These are phyloP conservation scores for Puccinia hordei DNA, from an alignment of 1,284 basidiomycete species.

Conservation along the genomic window DNA sequence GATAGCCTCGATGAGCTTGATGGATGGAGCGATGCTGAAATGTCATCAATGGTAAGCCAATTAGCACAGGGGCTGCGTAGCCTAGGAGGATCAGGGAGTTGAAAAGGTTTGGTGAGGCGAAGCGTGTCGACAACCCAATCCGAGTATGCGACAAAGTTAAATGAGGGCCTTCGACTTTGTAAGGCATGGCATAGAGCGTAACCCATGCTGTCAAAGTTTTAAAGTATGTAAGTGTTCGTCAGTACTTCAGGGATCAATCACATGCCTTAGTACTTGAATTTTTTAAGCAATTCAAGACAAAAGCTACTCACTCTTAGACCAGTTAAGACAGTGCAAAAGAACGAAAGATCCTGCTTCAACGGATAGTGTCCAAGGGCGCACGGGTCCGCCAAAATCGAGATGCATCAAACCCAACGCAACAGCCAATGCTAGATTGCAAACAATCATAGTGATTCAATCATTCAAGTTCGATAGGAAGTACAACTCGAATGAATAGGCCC, in stretches of 20 bases:
- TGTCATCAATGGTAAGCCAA: not conserved
- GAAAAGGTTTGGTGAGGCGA: constrained; percentile 14
- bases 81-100: not conserved
- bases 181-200: not conserved
- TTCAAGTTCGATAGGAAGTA: not conserved
- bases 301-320: constrained; percentile 17
- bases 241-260: not conserved
- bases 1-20: constrained; percentile 1
- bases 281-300: not conserved
- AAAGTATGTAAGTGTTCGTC: not conserved
- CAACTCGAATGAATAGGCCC: not conserved
- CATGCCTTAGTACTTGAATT: no score
- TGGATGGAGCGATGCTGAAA: not conserved
- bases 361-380: not conserved
- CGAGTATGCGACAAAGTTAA: not conserved
- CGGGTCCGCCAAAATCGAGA: not conserved
- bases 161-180: not conserved
- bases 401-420: not conserved
- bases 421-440: not conserved
- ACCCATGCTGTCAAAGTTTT: constrained; percentile 7
- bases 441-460: not conserved
- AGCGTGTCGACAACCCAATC: constrained; percentile 2
- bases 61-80: not conserved
- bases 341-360: not conserved
- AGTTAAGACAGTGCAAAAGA: constrained; percentile 11